Conservation (phyloP, 768 basidiomycete species). For the Suillus variegatus region DNA sequence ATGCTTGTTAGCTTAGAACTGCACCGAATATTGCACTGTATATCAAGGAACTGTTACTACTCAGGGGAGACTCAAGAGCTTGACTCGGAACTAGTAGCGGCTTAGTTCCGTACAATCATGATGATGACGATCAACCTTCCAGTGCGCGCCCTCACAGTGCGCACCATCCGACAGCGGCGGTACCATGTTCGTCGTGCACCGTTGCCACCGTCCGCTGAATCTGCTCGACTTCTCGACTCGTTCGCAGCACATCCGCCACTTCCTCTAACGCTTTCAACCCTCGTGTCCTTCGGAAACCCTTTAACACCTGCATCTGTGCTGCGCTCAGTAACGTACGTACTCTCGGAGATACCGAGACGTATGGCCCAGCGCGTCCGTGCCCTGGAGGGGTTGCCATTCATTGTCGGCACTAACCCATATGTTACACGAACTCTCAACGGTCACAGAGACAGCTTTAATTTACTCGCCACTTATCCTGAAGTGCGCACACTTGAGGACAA, state of each 20-base stretch:
- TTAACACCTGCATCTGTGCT: slow-evolving; percentile 70
- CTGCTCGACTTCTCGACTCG: slow-evolving; percentile 60
- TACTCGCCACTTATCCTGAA: slow-evolving; percentile 65
- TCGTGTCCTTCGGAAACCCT: slow-evolving; percentile 77
- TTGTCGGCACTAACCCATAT: slow-evolving; percentile 88
- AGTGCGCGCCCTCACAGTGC: neutral
- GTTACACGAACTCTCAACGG: slow-evolving; percentile 70
- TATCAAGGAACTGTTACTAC: neutral
- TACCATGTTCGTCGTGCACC: slow-evolving; percentile 43
- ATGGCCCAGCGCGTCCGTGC: slow-evolving; percentile 74
- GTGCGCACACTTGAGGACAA: slow-evolving; percentile 74
- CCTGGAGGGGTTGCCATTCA: slow-evolving; percentile 79
- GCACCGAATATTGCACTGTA: too few relatives aligned
- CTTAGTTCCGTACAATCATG: neutral
- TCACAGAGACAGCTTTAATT: slow-evolving; percentile 69
- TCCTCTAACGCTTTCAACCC: slow-evolving; percentile 68
- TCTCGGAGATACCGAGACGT: slow-evolving; percentile 76
- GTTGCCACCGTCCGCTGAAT: slow-evolving; percentile 50
- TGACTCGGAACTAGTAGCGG: neutral
- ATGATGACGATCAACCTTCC: neutral
- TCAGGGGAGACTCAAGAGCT: neutral
- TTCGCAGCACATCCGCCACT: slow-evolving; percentile 65
- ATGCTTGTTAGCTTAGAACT: too few relatives aligned
- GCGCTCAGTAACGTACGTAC: slow-evolving; percentile 70
- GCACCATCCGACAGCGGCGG: slow-evolving; percentile 9